Conservation (phyloP, 2,329 filamentous ascomycete genomes). For the Blumeria hordei region DNA sequence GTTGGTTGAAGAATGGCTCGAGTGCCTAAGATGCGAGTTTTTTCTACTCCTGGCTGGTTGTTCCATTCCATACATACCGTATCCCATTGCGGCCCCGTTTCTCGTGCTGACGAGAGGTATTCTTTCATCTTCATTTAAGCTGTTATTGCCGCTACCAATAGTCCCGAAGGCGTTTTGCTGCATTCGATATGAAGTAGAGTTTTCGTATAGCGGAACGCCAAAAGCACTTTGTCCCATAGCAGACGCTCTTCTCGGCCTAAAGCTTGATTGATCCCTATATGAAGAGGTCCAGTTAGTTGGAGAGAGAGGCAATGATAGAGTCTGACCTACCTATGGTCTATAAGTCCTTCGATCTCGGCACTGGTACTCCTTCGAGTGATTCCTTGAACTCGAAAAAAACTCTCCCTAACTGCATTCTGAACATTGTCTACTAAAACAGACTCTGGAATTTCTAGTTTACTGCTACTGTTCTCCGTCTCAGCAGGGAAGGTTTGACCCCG, state of each 20-base stretch:
- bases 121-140: slow-evolving; percentile 21
- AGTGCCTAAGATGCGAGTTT: slow-evolving; percentile 9
- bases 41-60: slow-evolving; percentile 18
- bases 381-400: slow-evolving; percentile 25
- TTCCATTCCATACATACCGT: slow-evolving; percentile 2
- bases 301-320: neutral
- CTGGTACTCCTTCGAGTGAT: slow-evolving; percentile 58
- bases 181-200: slow-evolving; percentile 15
- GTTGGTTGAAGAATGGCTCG: slow-evolving; percentile 21
- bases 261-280: slow-evolving; percentile 18
- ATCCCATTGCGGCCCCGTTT: slow-evolving; percentile 7
- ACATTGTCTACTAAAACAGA: slow-evolving; percentile 14
- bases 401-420: slow-evolving; percentile 12
- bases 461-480: slow-evolving; percentile 24
- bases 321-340: slow-evolving; percentile 52
- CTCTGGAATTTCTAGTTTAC: slow-evolving; percentile 14
- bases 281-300: slow-evolving; percentile 3
- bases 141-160: slow-evolving; percentile 24
- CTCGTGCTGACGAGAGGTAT: slow-evolving; percentile 27
- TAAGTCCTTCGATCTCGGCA: slow-evolving; percentile 54
- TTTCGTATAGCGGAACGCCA: slow-evolving; percentile 16
- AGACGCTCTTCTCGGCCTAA: slow-evolving; percentile 39
- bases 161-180: slow-evolving; percentile 14
- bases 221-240: slow-evolving; percentile 18
- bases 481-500: slow-evolving; percentile 62